Evolutionary conservation across 345 rosid species (phyloP).

Genomic region (Hirschfeldia incana): DNA sequence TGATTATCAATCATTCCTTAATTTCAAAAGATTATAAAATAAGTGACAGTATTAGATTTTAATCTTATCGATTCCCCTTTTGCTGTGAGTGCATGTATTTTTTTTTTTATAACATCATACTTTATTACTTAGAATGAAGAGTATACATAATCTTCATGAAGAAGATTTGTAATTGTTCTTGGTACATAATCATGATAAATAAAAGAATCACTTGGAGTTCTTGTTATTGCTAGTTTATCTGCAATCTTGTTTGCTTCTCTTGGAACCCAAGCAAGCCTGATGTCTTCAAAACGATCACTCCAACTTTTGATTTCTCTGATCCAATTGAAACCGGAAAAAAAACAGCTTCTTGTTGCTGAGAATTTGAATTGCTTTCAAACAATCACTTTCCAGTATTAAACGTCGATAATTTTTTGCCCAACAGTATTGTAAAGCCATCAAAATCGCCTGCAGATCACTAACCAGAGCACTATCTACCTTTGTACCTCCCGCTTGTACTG

Average conservation of each 20-base stretch:
- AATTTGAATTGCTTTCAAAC: background rate
- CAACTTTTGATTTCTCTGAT: too few relatives aligned
- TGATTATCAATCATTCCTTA: too few relatives aligned
- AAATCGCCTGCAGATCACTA: background rate
- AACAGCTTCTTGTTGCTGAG: too few relatives aligned
- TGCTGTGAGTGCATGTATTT: background rate
- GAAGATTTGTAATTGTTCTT: too few relatives aligned
- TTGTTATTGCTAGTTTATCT: background rate
- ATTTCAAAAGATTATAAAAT: too few relatives aligned
- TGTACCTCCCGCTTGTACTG: background rate
- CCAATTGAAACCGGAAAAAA: background rate
- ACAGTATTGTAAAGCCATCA: background rate
- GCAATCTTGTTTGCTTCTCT: background rate
- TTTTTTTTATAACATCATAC: background rate
- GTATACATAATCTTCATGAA: too few relatives aligned
- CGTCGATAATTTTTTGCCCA: background rate
- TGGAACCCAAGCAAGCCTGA: background rate
- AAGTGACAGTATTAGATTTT: too few relatives aligned
- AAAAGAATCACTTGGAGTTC: too few relatives aligned
- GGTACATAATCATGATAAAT: too few relatives aligned
- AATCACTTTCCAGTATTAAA: background rate
- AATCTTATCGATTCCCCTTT: too few relatives aligned
- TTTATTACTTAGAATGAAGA: background rate
- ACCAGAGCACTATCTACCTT: background rate
- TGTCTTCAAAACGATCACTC: background rate